Percentiles rank a stretch among this genome's conserved stretches.
Evolutionary conservation across 202 grass and related monocot species (phyloP).

Genomic region (Setaria italica): DNA sequence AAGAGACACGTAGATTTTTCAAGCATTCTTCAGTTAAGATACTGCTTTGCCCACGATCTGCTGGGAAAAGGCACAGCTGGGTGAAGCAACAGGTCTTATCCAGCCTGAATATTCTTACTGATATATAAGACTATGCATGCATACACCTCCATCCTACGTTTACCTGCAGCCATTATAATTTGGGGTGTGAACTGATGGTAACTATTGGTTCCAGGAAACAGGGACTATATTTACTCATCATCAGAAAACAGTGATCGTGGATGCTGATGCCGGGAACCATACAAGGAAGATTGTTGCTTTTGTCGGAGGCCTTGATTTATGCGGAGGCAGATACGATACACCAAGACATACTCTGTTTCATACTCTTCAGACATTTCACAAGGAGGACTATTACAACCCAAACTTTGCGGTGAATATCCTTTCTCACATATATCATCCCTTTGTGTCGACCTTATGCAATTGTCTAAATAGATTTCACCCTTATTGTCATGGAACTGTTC

Average conservation of each 20-base stretch:
- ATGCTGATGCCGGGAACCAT: slow-evolving; percentile 62
- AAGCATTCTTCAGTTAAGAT: slow-evolving; percentile 89
- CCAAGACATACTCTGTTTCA: slow-evolving; percentile 65
- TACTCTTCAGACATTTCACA: slow-evolving; percentile 72
- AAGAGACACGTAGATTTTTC: slow-evolving; percentile 82
- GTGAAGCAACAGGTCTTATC: slow-evolving; percentile 71
- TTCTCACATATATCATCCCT: not conserved
- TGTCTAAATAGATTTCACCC: not conserved
- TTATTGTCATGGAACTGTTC: not conserved
- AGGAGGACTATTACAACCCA: slow-evolving; percentile 80
- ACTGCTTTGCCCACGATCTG: slow-evolving; percentile 73
- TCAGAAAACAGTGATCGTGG: slow-evolving; percentile 83
- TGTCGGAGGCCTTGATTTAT: slow-evolving; percentile 89
- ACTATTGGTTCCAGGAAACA: slow-evolving; percentile 63
- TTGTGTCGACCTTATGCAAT: not conserved
- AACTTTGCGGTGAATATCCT: slow-evolving; percentile 62
- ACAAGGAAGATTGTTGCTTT: slow-evolving; percentile 82
- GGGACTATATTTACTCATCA: slow-evolving; percentile 84
- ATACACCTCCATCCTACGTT: not conserved
- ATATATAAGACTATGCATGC: not conserved
- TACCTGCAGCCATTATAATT: no score
- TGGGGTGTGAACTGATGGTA: slow-evolving; percentile 12
- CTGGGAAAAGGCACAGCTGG: slow-evolving; percentile 75
- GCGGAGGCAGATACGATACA: slow-evolving; percentile 80
- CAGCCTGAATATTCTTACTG: not conserved